Percentiles rank a stretch among this genome's conserved stretches.
Conservation (phyloP, 106 monocot species). For the Allium fistulosum region DNA sequence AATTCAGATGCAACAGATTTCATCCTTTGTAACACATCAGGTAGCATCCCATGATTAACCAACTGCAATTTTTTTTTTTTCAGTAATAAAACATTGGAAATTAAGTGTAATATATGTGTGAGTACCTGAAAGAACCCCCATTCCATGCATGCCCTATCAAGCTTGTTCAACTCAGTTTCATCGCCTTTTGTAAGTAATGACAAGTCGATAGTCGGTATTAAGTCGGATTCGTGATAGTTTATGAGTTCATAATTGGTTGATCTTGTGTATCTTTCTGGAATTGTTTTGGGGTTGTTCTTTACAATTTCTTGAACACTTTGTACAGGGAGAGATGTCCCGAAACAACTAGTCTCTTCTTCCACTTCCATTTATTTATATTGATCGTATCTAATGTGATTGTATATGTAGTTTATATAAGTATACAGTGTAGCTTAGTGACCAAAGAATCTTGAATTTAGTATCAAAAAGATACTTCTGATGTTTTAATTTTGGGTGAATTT, state of each 20-base stretch:
- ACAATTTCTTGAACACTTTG: constrained; percentile 20
- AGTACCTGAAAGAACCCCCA: constrained; percentile 35
- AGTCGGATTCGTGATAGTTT: no score
- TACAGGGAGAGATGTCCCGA: constrained; percentile 21
- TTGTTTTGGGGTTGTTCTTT: constrained; percentile 1
- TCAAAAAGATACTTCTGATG: no score
- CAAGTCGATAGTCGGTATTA: constrained; percentile 17
- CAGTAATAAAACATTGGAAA: neutral
- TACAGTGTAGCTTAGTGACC: no score
- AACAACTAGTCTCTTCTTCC: no score
- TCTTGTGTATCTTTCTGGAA: constrained; percentile 26
- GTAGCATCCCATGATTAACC: constrained; percentile 21
- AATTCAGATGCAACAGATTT: constrained; percentile 6
- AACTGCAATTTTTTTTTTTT: neutral
- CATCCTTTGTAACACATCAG: constrained; percentile 1
- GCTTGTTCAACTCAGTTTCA: constrained; percentile 11
- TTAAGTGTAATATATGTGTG: no score
- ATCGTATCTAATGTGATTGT: no score
- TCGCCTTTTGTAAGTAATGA: constrained; percentile 13
- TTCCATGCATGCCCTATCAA: constrained; percentile 21
- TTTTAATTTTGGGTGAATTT: no score
- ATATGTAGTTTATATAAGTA: no score
- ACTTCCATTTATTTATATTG: no score
- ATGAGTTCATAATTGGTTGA: no score
- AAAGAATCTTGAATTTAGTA: no score